Conservation (phyloP, 441 rosid species). For the Hura crepitans region DNA sequence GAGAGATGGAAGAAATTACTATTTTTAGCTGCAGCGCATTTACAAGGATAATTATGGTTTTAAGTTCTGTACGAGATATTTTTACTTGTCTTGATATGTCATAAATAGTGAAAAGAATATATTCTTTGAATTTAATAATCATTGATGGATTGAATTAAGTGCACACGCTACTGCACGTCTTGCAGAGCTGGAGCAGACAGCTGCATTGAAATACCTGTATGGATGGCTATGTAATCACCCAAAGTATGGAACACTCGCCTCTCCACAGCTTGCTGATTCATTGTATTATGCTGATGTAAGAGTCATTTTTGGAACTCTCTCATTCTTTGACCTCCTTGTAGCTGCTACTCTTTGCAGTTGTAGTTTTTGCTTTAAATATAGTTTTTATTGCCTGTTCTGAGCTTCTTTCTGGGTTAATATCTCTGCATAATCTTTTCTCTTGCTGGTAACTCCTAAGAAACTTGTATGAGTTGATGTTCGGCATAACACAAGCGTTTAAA, state of each 20-base stretch:
- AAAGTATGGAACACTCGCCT: conserved; percentile 65
- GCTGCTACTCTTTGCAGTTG: conserved; percentile 5
- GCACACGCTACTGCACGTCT: too few relatives aligned
- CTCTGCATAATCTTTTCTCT: neutral
- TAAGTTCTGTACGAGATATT: neutral
- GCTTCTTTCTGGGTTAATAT: neutral
- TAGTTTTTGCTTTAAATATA: conserved; percentile 13
- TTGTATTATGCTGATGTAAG: conserved; percentile 84
- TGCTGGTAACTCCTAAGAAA: neutral
- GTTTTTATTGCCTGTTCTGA: conserved; percentile 5
- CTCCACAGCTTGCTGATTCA: conserved; percentile 61
- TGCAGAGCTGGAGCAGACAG: conserved; percentile 90
- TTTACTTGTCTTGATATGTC: too few relatives aligned
- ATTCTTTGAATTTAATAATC: too few relatives aligned
- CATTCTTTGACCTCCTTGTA: conserved; percentile 11
- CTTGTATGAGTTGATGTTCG: too few relatives aligned
- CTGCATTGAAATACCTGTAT: conserved; percentile 85
- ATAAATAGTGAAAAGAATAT: too few relatives aligned
- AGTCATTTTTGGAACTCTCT: conserved; percentile 14
- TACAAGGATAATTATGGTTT: neutral
- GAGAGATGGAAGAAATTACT: neutral
- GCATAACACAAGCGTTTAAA: too few relatives aligned
- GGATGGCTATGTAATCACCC: conserved; percentile 93
- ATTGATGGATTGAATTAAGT: too few relatives aligned
- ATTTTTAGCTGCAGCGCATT: neutral